Percentiles rank a stretch among this genome's conserved stretches.
phyloP scores from a whole-genome alignment of 345 rosid genomes.

The Citrus maxima region DNA sequence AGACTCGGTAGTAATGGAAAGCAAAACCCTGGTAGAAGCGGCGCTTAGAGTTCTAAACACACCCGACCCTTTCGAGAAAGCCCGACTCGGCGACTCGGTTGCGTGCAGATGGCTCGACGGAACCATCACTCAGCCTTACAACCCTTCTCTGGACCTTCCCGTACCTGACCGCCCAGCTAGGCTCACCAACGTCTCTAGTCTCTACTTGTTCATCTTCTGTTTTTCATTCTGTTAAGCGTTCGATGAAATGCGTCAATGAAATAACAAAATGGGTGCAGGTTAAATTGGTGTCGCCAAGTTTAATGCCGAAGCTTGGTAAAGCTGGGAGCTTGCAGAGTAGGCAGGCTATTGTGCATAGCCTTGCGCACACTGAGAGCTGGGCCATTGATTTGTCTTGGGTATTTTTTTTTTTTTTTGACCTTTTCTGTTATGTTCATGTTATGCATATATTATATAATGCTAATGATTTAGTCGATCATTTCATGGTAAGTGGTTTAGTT shows the following conservation, averaged over 20 bases:
- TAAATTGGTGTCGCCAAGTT: constrained; percentile 76
- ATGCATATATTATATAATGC: background rate
- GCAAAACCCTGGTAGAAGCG: constrained; percentile 70
- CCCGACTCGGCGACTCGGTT: constrained; percentile 58
- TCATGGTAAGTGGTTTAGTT: background rate
- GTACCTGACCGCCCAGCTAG: constrained; percentile 82
- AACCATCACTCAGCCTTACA: constrained; percentile 47
- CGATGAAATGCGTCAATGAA: constrained; percentile 30
- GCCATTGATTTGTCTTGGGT: constrained; percentile 95
- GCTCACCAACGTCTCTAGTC: constrained; percentile 46
- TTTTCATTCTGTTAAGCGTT: background rate
- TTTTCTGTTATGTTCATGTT: background rate
- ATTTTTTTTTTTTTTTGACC: background rate
- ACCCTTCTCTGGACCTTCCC: constrained; percentile 43
- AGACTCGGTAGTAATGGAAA: background rate
- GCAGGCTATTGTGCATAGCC: constrained; percentile 90
- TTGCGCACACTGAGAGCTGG: constrained; percentile 90
- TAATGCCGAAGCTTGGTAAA: constrained; percentile 93
- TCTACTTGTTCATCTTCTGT: background rate
- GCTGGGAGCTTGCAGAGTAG: constrained; percentile 93
- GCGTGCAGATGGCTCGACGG: constrained; percentile 80
- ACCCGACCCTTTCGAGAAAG: constrained; percentile 76
- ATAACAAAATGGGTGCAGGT: constrained; percentile 33
- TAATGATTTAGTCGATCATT: background rate
- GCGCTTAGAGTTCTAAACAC: constrained; percentile 74